Conservation (phyloP, 2,329 filamentous ascomycete genomes). For the Arthroderma uncinatum region DNA sequence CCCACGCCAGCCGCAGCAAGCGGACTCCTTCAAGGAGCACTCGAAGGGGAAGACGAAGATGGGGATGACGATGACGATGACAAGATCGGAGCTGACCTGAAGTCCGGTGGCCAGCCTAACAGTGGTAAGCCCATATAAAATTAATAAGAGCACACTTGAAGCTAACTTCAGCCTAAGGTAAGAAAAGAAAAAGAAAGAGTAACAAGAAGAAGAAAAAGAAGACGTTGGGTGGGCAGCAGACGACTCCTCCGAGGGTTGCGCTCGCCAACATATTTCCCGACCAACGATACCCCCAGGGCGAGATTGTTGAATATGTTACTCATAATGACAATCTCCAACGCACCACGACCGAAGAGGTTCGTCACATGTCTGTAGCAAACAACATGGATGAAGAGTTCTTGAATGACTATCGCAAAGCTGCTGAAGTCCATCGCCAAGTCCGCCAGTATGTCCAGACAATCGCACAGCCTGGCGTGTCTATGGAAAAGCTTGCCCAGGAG, state of each 20-base stretch:
- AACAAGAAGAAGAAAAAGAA: conserved; percentile 34
- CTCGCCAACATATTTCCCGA: conserved; percentile 38
- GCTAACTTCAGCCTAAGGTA: conserved; percentile 15
- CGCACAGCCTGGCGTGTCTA: conserved; percentile 41
- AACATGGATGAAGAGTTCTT: conserved; percentile 40
- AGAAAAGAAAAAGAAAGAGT: conserved; percentile 39
- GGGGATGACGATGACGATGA: conserved; percentile 20
- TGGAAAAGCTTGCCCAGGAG: conserved; percentile 41
- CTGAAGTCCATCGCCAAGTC: conserved; percentile 47
- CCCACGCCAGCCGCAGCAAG: conserved; percentile 3
- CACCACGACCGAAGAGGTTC: conserved; percentile 39
- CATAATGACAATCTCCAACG: conserved; percentile 36
- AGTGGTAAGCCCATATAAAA: conserved; percentile 8
- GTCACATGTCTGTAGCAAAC: conserved; percentile 31
- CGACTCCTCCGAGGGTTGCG: conserved; percentile 38
- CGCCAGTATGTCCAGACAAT: conserved; percentile 40
- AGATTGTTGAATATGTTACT: conserved; percentile 34
- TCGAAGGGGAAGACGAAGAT: conserved; percentile 21
- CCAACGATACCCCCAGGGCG: conserved; percentile 36
- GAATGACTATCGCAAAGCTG: conserved; percentile 45
- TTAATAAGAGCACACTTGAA: neutral
- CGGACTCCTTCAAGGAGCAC: conserved; percentile 11
- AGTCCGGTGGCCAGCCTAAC: neutral
- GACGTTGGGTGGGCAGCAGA: conserved; percentile 29
- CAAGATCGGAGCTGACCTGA: conserved; percentile 15